phyloP scores from a whole-genome alignment of 2,329 filamentous ascomycete genomes.

The Penicillium freii region DNA sequence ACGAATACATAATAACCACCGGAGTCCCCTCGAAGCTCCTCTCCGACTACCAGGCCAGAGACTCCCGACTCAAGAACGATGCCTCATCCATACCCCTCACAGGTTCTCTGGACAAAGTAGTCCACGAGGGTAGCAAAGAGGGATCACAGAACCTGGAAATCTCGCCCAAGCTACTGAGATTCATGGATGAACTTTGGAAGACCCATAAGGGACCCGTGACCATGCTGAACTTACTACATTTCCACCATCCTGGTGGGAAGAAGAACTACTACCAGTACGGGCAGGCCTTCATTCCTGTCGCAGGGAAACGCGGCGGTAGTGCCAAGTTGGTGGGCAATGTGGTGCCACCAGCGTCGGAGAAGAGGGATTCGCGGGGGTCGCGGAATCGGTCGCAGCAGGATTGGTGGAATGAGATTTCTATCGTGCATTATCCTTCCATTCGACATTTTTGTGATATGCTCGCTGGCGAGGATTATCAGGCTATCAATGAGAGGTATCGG shows the following conservation, averaged over 20 bases:
- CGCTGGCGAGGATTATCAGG: conserved; percentile 57
- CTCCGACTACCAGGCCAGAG: conserved; percentile 25
- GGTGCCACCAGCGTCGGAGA: conserved; percentile 29
- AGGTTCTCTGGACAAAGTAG: conserved; percentile 27
- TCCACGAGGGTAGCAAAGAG: conserved; percentile 20
- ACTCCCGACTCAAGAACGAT: conserved; percentile 16
- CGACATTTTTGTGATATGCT: conserved; percentile 63
- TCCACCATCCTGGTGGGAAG: conserved; percentile 51
- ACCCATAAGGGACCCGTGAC: conserved; percentile 50
- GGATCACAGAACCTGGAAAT: conserved; percentile 55
- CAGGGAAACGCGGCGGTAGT: conserved; percentile 53
- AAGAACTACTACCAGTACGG: conserved; percentile 59
- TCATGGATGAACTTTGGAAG: conserved; percentile 44
- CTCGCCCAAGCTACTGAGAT: conserved; percentile 50
- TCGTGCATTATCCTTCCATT: conserved; percentile 64
- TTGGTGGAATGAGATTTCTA: conserved; percentile 62
- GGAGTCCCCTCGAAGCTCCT: conserved; percentile 41
- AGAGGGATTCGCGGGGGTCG: conserved; percentile 27
- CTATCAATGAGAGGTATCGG: conserved; percentile 54
- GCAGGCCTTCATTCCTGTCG: conserved; percentile 46
- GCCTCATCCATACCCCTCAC: conserved; percentile 22
- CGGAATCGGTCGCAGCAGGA: conserved; percentile 25
- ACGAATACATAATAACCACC: conserved; percentile 34
- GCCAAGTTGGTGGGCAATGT: conserved; percentile 64
- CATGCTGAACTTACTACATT: conserved; percentile 64